These are phyloP conservation scores for Phytopythium boreale DNA, from an alignment of 352 stramenopile species.

Conservation along the genomic window DNA sequence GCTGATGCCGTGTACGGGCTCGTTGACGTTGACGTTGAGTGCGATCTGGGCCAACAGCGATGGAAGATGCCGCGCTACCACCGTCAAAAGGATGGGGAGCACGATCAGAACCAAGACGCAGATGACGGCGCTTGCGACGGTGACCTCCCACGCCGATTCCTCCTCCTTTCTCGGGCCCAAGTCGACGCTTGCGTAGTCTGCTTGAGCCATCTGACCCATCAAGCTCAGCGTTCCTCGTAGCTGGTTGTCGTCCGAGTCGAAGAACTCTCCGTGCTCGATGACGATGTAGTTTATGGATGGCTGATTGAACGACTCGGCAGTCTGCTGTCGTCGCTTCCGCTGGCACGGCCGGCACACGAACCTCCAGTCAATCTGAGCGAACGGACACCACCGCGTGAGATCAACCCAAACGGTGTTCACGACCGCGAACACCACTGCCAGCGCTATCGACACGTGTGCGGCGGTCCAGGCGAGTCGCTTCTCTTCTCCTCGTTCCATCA, in stretches of 20 bases:
- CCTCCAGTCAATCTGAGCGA: constrained; percentile 7
- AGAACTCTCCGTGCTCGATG: constrained; percentile 20
- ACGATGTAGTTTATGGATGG: constrained; percentile 21
- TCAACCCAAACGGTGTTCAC: constrained; percentile 21
- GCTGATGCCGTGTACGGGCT: constrained; percentile 3
- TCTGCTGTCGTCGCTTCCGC: background rate
- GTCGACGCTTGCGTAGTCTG: constrained; percentile 15
- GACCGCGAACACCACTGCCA: constrained; percentile 13
- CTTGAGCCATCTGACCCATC: constrained; percentile 6
- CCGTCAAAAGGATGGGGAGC: constrained; percentile 10
- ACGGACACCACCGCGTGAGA: constrained; percentile 20
- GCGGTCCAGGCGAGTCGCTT: constrained; percentile 3
- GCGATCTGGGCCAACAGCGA: background rate
- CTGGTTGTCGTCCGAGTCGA: constrained; percentile 19
- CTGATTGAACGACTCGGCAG: constrained; percentile 5
- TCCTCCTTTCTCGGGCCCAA: constrained; percentile 1
- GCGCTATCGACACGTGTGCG: constrained; percentile 4
- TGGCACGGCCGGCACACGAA: constrained; percentile 6
- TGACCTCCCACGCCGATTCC: constrained; percentile 9
- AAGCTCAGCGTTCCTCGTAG: constrained; percentile 18
- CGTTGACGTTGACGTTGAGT: constrained; percentile 3
- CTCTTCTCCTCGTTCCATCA: constrained; percentile 4
- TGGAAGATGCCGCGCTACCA: constrained; percentile 1
- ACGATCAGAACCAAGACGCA: constrained; percentile 9
- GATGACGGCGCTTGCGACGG: constrained; percentile 7